These are phyloP conservation scores for Alternaria brassicicola DNA, from an alignment of 2,329 filamentous ascomycete genomes.

Conservation along the genomic window DNA sequence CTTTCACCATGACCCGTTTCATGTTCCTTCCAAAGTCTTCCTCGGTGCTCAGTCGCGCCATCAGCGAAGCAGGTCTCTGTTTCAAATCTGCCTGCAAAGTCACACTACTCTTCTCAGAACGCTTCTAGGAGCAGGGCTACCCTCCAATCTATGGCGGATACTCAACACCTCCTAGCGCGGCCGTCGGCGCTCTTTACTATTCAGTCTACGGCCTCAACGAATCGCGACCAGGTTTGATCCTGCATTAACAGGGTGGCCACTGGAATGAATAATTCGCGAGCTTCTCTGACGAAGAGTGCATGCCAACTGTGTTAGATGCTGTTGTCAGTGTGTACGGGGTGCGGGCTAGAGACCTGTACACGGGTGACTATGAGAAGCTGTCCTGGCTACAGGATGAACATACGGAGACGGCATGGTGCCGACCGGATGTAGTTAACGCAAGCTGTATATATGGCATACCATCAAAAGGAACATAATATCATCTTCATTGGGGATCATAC, in stretches of 20 bases:
- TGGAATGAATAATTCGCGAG: not conserved
- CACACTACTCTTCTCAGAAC: not conserved
- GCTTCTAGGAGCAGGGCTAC: not conserved
- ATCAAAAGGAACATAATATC: not conserved
- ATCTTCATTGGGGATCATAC: not conserved
- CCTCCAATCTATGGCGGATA: not conserved
- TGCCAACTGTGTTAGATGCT: not conserved
- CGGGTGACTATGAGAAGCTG: not conserved
- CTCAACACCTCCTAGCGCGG: not conserved
- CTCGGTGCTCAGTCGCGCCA: slow-evolving; percentile 2
- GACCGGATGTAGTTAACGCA: not conserved
- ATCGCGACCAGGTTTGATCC: not conserved
- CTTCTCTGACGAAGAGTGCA: not conserved
- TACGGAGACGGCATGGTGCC: not conserved
- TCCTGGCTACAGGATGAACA: not conserved
- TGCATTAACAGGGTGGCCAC: not conserved
- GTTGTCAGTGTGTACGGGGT: not conserved
- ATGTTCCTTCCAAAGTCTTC: slow-evolving; percentile 2
- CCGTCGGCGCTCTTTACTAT: not conserved
- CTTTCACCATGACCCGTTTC: slow-evolving; percentile 8
- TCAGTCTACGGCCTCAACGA: not conserved
- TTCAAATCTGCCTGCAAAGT: not conserved
- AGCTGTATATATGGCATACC: not conserved
- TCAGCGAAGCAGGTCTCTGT: slow-evolving; percentile 1
- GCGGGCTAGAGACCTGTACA: not conserved